A percentile compares a stretch with the other conserved stretches of the same genome.
phyloP scores from a whole-genome alignment of 805 yeast genomes.

The Candida khao-thaluensis region DNA sequence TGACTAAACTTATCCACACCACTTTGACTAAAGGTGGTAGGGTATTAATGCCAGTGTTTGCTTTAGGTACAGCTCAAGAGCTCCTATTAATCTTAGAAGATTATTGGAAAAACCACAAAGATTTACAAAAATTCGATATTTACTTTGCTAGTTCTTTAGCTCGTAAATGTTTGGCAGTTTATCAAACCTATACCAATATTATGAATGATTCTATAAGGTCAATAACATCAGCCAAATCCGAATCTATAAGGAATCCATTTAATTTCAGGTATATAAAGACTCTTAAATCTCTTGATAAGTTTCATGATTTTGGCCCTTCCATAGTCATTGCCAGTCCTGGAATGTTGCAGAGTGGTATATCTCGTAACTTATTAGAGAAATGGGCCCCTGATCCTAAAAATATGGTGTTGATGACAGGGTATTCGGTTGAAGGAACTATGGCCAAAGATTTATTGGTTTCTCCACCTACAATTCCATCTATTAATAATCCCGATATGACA shows the following conservation, averaged over 20 bases:
- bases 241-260: constrained; percentile 66
- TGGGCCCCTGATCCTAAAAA: constrained; percentile 98
- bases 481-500: constrained; percentile 72
- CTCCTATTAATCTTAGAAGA: constrained; percentile 86
- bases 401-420: constrained; percentile 87
- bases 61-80: constrained; percentile 96
- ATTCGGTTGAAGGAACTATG: constrained; percentile 97
- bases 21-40: constrained; percentile 88
- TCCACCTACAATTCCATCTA: constrained; percentile 86
- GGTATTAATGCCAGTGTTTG: constrained; percentile 90
- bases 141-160: constrained; percentile 94
- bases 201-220: constrained; percentile 92
- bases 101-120: constrained; percentile 85
- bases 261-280: constrained; percentile 82
- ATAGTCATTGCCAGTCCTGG: constrained; percentile 98
- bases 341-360: constrained; percentile 95
- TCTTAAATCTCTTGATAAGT: constrained; percentile 72
- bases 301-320: constrained; percentile 93
- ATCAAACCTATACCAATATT: constrained; percentile 93
- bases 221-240: constrained; percentile 35
- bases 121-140: constrained; percentile 76
- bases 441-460: constrained; percentile 87
- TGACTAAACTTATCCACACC: constrained; percentile 79
- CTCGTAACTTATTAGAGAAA: constrained; percentile 84
- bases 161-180: constrained; percentile 94